Evolutionary conservation across 306 rosid genomes (phyloP), one percentile per base, ranked within the genome.

Genomic region (Lathyrus oleraceus): DNA sequence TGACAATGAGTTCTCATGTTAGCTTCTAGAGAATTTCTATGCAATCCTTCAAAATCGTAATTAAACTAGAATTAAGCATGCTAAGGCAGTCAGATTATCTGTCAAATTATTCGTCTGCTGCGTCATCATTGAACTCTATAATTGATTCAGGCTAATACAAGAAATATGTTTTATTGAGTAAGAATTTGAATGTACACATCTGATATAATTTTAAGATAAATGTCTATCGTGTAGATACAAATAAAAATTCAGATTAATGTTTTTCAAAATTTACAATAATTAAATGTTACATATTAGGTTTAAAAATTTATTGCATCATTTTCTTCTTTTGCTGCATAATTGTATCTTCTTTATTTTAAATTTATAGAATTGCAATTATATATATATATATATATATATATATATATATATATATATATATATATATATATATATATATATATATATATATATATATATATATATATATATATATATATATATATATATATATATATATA

Each of bases 51-150:
- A 53, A 78, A 75, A 67, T 25, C 12, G 49, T 39, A 70, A 51
- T 65, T 19, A 69, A 69, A 3, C 74, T 51, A 42, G 19, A 67
- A 70, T 87, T 87, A 87, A 35, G 81, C 84, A 27, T 30, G 75
- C 43, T n/a, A 85, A 74, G 36, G 82, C 80, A 53, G 81, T 83
- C 51, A 85, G 71, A 52, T 84, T 83, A 17, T 86, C 87, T 13
- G 89, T 59, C 83, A 91, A 76, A 28, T 69, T 87, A n/a, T n/a
- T n/a, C n/a, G n/a, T n/a, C n/a, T n/a, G n/a, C n/a, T n/a, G n/a
- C n/a, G n/a, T 91, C 92, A 1, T 87, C 96, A 1, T 76, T 78
- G 27, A n/a, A 66, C 82, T 90, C 98, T 10, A 43, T 65, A 77
- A 85, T 88, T 45, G 88, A 48, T 58, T 85, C 92, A 71, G 76